Base-by-base conservation (phyloP, 768 basidiomycete species). In the Asterophora parasitica region DNA sequence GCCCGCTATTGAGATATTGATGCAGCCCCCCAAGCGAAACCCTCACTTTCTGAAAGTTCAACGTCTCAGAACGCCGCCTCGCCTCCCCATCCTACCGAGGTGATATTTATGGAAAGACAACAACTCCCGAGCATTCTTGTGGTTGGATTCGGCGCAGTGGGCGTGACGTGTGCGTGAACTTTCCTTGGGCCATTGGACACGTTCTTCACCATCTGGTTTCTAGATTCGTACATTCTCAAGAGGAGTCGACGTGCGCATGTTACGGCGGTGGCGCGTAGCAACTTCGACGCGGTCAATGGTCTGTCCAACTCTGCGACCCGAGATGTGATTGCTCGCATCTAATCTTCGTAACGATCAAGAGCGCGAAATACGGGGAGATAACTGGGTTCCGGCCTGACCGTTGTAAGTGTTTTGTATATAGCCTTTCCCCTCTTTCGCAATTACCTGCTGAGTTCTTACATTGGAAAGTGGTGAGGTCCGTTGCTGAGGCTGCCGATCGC, bases 191-290 rank as follows among this genome's bases (percentile, higher is more conserved):
- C 9, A n/a, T 31, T 40, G 45, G 3, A 39, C 16, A 2, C 13
- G 8, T 16, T 36, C 35, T 50, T 41, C 45, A 11, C 32, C 30
- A 12, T 16, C 42, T 27, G 33, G 41, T 35, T 35, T 37, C 13
- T 44, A 85, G 82, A 82, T 57, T 73, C 81, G 1, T 67, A 76
- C 42, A 70, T 83, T 44, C 65, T 85, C 16, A 70, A 79, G 51
- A 66, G 75, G 49, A 78, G 81, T 55, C 77, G 80, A 9, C 67
- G 74, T 26, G 83, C 76, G 1, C 72, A 77, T 19, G 80, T 91
- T 7, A 89, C 88, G 1, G 82, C 72, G 13, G 83, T 90, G 1
- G 88, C 87, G 1, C 65, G 88, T 46, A 80, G 85, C 42, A 86
- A 88, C 50, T 85, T 78, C 58, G 73, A 80, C 10, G 64, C 69